Base-by-base conservation (phyloP, 2,329 filamentous ascomycete genomes). In the Penicillium brasilianum region DNA sequence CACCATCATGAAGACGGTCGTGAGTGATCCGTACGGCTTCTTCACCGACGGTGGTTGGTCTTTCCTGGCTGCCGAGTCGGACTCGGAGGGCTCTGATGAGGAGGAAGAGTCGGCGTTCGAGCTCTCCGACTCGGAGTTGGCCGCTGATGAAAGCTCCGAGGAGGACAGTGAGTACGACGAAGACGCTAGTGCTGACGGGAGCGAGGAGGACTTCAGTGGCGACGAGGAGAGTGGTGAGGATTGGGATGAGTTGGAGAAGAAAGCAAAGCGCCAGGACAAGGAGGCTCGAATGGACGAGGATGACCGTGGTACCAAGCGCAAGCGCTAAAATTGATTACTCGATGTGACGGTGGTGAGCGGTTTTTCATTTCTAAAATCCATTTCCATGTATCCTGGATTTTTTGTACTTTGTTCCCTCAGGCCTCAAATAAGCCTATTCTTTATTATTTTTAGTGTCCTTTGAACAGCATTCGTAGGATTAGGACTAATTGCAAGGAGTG, bases 1-100 rank as follows among this genome's bases (percentile, higher is more conserved):
- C 11, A 97, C 93, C 16, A 99, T 99, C 74, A 99, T 99, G 93
- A 99, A 99, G 85, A 99, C 95, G 0, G 93, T 99, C 28, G 94
- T 91, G 20, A 89, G 90, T 37, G 93, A 99, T 74, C 92, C 95
- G 2, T 94, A 99, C 75, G 87, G 90, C 69, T 99, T 99, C 87
- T 99, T 97, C 78, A 87, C 85, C 4, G 94, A 98, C 66, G 95
- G 96, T 34, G 95, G 95, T 49, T 99, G 95, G 95, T 90, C 88
- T 1, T 98, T 99, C 85, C 77, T 99, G 61, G 88, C 89, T 57
- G 89, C 89, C 37, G 94, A 97, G 61, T 93, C 90, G 0, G 95
- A 98, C 72, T 91, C 90, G 14, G 93, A 97, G 66, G 91, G 82
- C 1, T 88, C 87, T 1, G 88, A 90, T 11, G 90, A 92, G 64